Evolutionary conservation across 106 monocot genomes (phyloP).

Genomic region (Cymbidium sinense): DNA sequence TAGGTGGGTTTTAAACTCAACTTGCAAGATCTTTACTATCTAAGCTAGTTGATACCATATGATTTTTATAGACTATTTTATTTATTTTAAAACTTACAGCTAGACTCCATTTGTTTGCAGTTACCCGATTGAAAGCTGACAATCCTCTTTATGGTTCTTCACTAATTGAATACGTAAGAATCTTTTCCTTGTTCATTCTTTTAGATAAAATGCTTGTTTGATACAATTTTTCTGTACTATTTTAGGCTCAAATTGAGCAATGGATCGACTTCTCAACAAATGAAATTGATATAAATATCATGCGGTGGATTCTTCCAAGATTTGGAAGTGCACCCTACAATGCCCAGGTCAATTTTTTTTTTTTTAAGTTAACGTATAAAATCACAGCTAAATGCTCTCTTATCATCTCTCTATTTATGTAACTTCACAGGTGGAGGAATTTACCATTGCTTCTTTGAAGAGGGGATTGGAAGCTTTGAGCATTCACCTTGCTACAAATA

Average conservation of each 20-base stretch:
- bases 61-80: no score
- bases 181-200: neutral
- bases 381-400: neutral
- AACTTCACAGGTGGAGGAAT: slow-evolving; percentile 56
- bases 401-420: neutral
- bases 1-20: no score
- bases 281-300: slow-evolving; percentile 60
- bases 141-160: slow-evolving; percentile 77
- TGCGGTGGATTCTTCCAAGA: slow-evolving; percentile 58
- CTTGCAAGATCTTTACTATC: no score
- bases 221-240: neutral
- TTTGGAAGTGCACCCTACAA: slow-evolving; percentile 40
- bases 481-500: slow-evolving; percentile 63
- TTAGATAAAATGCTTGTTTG: neutral
- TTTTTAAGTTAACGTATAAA: neutral
- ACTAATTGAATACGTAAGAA: slow-evolving; percentile 72
- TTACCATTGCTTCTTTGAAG: slow-evolving; percentile 61
- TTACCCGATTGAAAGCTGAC: slow-evolving; percentile 63
- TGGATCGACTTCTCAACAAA: slow-evolving; percentile 85
- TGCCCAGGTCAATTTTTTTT: slow-evolving; percentile 31
- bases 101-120: slow-evolving; percentile 24
- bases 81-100: neutral
- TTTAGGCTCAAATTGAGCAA: slow-evolving; percentile 71
- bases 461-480: slow-evolving; percentile 55
- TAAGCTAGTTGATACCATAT: no score